Base-by-base conservation (phyloP, 306 rosid species). In the Begonia masoniana region DNA sequence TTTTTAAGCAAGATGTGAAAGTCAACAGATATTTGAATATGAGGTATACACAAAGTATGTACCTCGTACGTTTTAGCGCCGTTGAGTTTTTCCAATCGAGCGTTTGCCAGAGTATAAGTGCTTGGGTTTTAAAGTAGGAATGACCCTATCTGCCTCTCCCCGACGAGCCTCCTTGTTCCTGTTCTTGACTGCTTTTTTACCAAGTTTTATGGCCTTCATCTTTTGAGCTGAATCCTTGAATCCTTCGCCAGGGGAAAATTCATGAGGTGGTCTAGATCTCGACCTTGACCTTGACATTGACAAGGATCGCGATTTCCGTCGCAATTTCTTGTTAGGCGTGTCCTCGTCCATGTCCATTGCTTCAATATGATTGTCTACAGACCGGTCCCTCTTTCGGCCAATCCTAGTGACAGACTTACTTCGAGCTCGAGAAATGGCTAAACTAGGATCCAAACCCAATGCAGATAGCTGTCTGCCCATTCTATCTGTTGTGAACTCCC, bases 141-240 rank as follows among this genome's bases (percentile, higher is more conserved):
- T 84, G 19, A 87, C 96, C 69, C 96, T 78, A 65, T 87, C 96
- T 53, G 94, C 94, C 69, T 88, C 94, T 55, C 96, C 88, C 4
- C 92, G 92, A 7, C 87, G 87, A 41, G 96, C 85, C 15, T 84
- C 56, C 70, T 84, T 84, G 71, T 88, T 84, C 60, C 96, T 71
- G 61, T 74, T 79, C 76, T 71, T 83, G 66, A 61, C 63, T 57
- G 94, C 78, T 42, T 67, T 84, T 81, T 69, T 81, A 0, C 81
- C 83, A 53, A 81, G 60, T 43, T 76, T 69, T 4, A 78, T 47
- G 57, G 96, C 96, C 78, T 81, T 79, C 49, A 59, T 12, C 87
- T 83, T 87, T 61, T 81, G 85, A 57, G 74, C 56, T 50, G 85
- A 77, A 68, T 87, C 91, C 80, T 52, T 87, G 64, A 77, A 64